Conservation (phyloP, 1,284 basidiomycete genomes). For the Ceratobasidium sp. region DNA sequence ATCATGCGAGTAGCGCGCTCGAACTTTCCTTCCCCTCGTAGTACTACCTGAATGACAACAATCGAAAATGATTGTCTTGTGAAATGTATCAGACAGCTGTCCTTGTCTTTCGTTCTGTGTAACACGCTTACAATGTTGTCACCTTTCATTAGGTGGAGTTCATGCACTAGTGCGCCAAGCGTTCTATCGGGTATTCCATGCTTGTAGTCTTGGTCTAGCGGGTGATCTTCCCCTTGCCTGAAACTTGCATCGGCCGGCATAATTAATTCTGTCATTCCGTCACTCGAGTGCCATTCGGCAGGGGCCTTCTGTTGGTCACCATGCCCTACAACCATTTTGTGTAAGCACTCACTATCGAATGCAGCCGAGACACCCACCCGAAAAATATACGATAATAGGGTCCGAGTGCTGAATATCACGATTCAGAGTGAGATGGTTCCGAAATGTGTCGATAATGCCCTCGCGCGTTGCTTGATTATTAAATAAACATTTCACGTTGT, state of each 20-base stretch:
- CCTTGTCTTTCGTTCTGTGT: too few species aligned
- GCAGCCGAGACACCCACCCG: not conserved
- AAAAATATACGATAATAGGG: constrained; percentile 27
- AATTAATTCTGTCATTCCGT: not conserved
- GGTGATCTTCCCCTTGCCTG: not conserved
- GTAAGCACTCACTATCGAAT: not conserved
- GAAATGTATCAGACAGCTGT: not conserved
- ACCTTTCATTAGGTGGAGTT: not conserved
- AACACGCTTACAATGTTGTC: constrained; percentile 22
- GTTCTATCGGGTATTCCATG: constrained; percentile 24
- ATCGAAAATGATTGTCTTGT: constrained; percentile 6
- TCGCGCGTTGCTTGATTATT: constrained; percentile 26
- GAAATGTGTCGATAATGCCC: constrained; percentile 18
- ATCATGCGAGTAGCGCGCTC: not conserved
- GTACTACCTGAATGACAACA: constrained; percentile 19
- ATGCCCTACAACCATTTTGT: not conserved
- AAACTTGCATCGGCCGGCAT: constrained; percentile 3
- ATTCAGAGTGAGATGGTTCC: constrained; percentile 2
- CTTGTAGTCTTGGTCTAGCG: not conserved
- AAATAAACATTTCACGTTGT: not conserved
- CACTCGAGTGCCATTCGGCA: constrained; percentile 1
- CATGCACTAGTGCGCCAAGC: constrained; percentile 8
- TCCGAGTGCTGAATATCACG: not conserved
- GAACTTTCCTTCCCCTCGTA: not conserved
- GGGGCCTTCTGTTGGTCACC: constrained; percentile 4